Conservation (phyloP, 768 basidiomycete genomes). For the Ephemerocybe angulata region DNA sequence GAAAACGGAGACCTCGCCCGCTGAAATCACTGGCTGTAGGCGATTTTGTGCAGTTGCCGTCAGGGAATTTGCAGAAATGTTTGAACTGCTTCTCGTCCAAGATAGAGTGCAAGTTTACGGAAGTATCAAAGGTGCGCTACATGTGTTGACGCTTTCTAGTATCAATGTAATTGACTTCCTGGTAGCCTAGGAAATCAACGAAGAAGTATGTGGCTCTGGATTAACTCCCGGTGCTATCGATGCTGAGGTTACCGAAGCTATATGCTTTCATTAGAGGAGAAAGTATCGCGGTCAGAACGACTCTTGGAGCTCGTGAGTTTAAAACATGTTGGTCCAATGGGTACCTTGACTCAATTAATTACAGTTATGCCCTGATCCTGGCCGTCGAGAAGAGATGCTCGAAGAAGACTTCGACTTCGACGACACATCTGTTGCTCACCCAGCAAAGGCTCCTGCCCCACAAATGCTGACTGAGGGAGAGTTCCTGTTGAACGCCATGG, state of each 20-base stretch:
- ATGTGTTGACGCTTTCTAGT: background rate
- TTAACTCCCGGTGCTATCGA: background rate
- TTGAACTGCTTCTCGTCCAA: slow-evolving; percentile 64
- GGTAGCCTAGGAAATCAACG: slow-evolving; percentile 12
- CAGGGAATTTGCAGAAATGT: slow-evolving; percentile 39
- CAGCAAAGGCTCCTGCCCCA: too few species aligned
- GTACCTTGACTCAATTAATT: background rate
- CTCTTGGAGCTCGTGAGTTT: slow-evolving; percentile 40
- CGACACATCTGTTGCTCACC: slow-evolving; percentile 12
- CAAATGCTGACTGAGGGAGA: too few species aligned
- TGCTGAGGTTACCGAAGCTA: slow-evolving; percentile 30
- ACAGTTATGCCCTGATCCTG: slow-evolving; percentile 62
- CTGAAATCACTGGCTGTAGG: background rate
- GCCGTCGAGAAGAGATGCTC: slow-evolving; percentile 37
- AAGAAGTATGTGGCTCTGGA: slow-evolving; percentile 3
- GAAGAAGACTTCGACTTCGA: background rate
- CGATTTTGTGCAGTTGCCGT: slow-evolving; percentile 9
- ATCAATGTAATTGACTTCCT: too few species aligned
- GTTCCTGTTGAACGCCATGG: too few species aligned
- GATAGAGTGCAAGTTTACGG: slow-evolving; percentile 64
- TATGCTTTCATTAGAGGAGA: slow-evolving; percentile 55
- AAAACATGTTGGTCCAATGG: background rate
- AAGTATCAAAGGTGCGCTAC: slow-evolving; percentile 58
- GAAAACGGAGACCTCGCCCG: background rate
- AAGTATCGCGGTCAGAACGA: slow-evolving; percentile 57